These are phyloP conservation scores for Pseudogymnoascus sp. DNA, from an alignment of 2,329 filamentous ascomycete genomes.

Conservation along the genomic window DNA sequence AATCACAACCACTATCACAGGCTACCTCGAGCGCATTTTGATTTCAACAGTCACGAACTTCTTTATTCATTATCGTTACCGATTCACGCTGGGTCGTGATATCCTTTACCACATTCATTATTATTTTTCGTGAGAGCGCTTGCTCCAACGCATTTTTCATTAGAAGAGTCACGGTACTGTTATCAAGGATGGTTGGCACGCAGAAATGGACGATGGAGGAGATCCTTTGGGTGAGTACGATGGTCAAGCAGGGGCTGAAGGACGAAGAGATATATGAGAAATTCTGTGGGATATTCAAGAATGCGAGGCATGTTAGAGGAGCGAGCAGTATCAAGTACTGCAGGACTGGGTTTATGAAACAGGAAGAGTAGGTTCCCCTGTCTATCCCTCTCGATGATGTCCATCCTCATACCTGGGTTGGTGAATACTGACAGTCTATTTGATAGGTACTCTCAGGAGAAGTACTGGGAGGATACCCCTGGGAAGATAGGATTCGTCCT, in stretches of 20 bases:
- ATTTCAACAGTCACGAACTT: background rate
- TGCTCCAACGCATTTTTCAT: background rate
- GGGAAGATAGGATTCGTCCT: conserved; percentile 6
- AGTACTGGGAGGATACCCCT: background rate
- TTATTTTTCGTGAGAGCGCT: background rate
- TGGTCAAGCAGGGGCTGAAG: background rate
- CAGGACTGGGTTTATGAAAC: background rate
- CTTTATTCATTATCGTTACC: background rate
- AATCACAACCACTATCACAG: background rate
- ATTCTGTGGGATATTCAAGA: conserved; percentile 1
- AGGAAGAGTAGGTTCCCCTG: background rate
- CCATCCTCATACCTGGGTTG: background rate
- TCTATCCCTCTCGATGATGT: background rate
- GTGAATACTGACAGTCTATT: background rate
- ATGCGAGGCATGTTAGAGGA: background rate
- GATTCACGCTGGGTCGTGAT: background rate
- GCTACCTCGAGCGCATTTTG: background rate
- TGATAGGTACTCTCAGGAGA: conserved; percentile 1
- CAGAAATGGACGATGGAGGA: conserved; percentile 7
- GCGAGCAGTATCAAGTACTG: conserved; percentile 5
- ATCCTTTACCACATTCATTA: background rate
- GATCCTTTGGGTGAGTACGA: background rate
- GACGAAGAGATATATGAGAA: background rate
- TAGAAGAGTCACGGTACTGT: background rate
- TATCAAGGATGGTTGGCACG: background rate